Conservation (phyloP, 208 protist genomes). For the Endotrypanum monterogeii region DNA sequence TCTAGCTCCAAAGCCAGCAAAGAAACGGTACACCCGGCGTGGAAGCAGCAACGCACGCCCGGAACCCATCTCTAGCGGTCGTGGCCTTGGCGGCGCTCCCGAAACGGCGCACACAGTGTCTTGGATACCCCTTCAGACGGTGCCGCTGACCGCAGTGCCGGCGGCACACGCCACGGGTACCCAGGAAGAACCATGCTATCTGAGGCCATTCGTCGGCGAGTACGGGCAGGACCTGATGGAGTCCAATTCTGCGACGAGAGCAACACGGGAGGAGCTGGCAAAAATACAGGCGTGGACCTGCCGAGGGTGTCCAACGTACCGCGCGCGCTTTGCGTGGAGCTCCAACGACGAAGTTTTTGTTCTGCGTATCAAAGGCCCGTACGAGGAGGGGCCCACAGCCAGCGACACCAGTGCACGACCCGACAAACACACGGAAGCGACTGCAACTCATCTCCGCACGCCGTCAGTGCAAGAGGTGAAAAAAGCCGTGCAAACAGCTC, state of each 20-base stretch:
- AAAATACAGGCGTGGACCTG: constrained; percentile 12
- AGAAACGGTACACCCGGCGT: no score
- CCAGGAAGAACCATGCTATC: neutral
- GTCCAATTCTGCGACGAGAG: neutral
- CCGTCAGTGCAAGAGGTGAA: neutral
- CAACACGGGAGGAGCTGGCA: constrained; percentile 11
- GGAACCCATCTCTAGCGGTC: no score
- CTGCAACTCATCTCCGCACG: neutral
- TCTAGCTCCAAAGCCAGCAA: no score
- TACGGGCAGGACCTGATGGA: neutral
- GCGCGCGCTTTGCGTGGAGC: constrained; percentile 14
- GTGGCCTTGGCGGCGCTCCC: neutral
- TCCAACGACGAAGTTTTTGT: constrained; percentile 13
- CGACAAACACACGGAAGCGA: neutral
- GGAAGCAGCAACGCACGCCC: no score
- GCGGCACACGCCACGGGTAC: no score
- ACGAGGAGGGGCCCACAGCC: neutral
- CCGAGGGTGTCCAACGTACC: constrained; percentile 15
- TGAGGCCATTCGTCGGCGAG: neutral
- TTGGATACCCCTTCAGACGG: constrained; percentile 12
- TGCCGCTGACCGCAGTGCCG: neutral
- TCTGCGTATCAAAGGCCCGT: constrained; percentile 12
- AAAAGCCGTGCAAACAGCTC: neutral
- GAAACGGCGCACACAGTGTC: neutral
- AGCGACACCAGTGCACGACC: neutral